A percentile compares a stretch with the other conserved stretches of the same genome.
Evolutionary conservation across 768 basidiomycete species (phyloP).

Genomic region (Xanthoconium purpureum): DNA sequence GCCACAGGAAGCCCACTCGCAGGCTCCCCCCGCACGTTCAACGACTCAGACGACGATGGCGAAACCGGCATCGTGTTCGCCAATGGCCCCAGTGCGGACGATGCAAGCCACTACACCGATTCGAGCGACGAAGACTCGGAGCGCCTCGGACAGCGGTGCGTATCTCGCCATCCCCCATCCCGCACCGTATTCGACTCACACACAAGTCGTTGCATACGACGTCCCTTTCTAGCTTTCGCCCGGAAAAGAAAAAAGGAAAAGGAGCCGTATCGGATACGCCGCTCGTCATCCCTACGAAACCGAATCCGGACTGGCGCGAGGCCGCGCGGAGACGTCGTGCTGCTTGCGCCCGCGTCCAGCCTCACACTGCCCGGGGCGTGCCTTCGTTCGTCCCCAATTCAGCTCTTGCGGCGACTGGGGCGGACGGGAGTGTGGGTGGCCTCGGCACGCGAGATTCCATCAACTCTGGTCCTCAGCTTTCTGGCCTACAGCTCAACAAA

Average conservation of each 20-base stretch:
- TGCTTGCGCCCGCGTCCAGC: conserved; percentile 15
- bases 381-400: conserved; percentile 64
- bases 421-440: conserved; percentile 74
- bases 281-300: conserved; percentile 79
- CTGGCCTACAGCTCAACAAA: conserved; percentile 59
- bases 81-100: conserved; percentile 22
- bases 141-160: conserved; percentile 82
- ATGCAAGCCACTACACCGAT: conserved; percentile 31
- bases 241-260: conserved; percentile 40
- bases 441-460: conserved; percentile 72
- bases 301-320: conserved; percentile 91
- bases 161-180: conserved; percentile 24
- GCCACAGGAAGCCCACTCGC: conserved; percentile 56
- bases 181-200: conserved; percentile 74
- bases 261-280: conserved; percentile 47
- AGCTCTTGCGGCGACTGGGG: conserved; percentile 51
- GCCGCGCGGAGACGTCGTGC: conserved; percentile 59
- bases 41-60: conserved; percentile 27
- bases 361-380: conserved; percentile 4
- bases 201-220: conserved; percentile 42
- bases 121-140: conserved; percentile 66
- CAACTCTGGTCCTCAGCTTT: conserved; percentile 69
- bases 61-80: conserved; percentile 26
- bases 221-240: conserved; percentile 38
- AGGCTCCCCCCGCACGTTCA: conserved; percentile 43